phyloP scores from a whole-genome alignment of 1,139 yeast genomes.

The Fermentozyma sake region DNA sequence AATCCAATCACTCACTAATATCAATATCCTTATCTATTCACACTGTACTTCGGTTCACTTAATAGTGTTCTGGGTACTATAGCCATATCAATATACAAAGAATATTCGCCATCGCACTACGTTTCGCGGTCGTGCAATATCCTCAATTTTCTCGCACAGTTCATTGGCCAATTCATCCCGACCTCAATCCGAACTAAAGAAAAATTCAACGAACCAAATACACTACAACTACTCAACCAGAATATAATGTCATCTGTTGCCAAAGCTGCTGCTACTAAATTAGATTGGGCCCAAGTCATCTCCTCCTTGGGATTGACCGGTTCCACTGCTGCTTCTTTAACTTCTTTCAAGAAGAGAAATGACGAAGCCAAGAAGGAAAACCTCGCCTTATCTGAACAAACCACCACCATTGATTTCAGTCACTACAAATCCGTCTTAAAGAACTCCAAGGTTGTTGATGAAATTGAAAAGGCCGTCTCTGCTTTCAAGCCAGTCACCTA shows the following conservation, averaged over 20 bases:
- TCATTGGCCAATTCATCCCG: too few species aligned
- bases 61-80: too few species aligned
- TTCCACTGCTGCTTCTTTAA: slow-evolving; percentile 79
- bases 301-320: slow-evolving; percentile 91
- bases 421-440: slow-evolving; percentile 76
- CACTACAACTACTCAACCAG: too few species aligned
- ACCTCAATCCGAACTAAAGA: too few species aligned
- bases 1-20: too few species aligned
- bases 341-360: slow-evolving; percentile 95
- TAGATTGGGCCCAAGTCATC: slow-evolving; percentile 93
- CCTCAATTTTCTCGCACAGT: too few species aligned
- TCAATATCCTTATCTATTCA: too few species aligned
- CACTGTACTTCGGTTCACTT: too few species aligned
- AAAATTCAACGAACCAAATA: too few species aligned
- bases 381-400: slow-evolving; percentile 63
- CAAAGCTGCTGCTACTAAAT: slow-evolving; percentile 66
- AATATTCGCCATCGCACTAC: too few species aligned
- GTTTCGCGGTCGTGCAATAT: too few species aligned
- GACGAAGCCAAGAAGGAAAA: slow-evolving; percentile 92
- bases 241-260: slow-evolving; percentile 48
- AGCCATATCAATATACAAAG: too few species aligned
- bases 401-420: slow-evolving; percentile 74
- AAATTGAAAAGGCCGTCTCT: slow-evolving; percentile 73
- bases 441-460: slow-evolving; percentile 76
- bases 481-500: slow-evolving; percentile 78